These are phyloP conservation scores for Steccherinum ochraceum DNA, from an alignment of 768 basidiomycete species.

Conservation along the genomic window DNA sequence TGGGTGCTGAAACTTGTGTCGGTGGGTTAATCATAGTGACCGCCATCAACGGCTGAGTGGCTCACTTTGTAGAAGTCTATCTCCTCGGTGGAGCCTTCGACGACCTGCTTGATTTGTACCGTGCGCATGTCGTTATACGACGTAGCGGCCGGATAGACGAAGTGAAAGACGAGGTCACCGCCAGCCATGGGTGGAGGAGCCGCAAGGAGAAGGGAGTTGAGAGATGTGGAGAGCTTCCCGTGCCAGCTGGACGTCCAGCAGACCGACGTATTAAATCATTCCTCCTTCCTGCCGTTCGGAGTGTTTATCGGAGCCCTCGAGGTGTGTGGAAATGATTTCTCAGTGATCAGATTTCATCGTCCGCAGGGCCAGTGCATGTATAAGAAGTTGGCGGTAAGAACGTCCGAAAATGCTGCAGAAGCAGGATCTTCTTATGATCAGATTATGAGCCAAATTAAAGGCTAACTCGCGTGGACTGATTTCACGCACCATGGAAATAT, in stretches of 20 bases:
- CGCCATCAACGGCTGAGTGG: neutral
- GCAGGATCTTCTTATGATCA: slow-evolving; percentile 6
- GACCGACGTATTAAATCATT: neutral
- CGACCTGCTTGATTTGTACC: slow-evolving; percentile 32
- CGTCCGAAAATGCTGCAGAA: neutral
- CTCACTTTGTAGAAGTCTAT: slow-evolving; percentile 40
- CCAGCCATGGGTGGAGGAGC: slow-evolving; percentile 19
- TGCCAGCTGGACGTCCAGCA: neutral
- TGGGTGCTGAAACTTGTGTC: slow-evolving; percentile 14
- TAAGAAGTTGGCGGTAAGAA: slow-evolving; percentile 8
- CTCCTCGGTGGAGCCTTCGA: slow-evolving; percentile 20
- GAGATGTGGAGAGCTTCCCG: neutral
- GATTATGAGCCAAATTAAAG: slow-evolving; percentile 15
- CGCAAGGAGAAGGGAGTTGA: neutral
- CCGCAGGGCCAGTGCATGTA: neutral
- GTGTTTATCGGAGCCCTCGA: neutral
- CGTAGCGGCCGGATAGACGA: slow-evolving; percentile 26
- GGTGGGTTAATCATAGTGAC: neutral
- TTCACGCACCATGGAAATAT: neutral
- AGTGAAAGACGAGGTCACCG: slow-evolving; percentile 33
- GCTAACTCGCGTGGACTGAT: slow-evolving; percentile 18
- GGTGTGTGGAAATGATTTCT: neutral
- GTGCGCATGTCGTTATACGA: slow-evolving; percentile 34
- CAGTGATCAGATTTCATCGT: neutral
- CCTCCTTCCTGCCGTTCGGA: neutral